Evolutionary conservation across 352 stramenopile genomes (phyloP), one percentile per base, ranked within the genome.

Genomic region (Saprolegnia parasitica): DNA sequence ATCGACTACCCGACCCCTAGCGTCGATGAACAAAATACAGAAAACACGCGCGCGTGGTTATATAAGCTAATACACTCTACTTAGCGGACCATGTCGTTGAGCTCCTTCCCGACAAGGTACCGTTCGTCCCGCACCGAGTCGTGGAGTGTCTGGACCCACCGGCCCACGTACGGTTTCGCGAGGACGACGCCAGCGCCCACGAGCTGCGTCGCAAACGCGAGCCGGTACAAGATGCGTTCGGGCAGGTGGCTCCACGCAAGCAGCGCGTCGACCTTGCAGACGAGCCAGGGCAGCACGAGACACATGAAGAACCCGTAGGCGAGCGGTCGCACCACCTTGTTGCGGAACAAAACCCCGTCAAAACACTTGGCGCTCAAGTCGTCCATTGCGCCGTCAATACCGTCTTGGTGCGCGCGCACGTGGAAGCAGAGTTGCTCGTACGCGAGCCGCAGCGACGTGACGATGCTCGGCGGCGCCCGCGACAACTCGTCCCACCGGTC

Each of bases 81-180:
- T 66, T 87, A 95, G 68, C 87, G 78, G 49, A 74, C 81, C 85
- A 93, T 95, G 71, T 95, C 87, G 67, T 93, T 84, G 10, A 95
- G 75, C 72, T 94, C 78, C 5, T 86, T 86, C 45, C 87, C 87
- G 67, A 95, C 91, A 45, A 95, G 71, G 76, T 94, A 95, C 49
- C 87, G 84, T 68, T 95, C 87, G 73, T 95, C 93, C 29, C 86
- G 86, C 56, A 95, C 91, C 71, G 84, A 89, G 72, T 95, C 87
- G 65, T 84, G 83, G 26, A 95, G 73, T 16, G 84, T 83, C 4
- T 78, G 74, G 10, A 91, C 63, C 87, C 87, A 95, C 23, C 71
- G 76, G 6, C 65, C 72, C 49, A 91, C 75, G 42, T 78, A 65
- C 39, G 76, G 74, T 68, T 88, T 83, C 20, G 77, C 86, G 10